Conservation (phyloP, 2,329 filamentous ascomycete genomes). For the Dactylonectria estremocensis region DNA sequence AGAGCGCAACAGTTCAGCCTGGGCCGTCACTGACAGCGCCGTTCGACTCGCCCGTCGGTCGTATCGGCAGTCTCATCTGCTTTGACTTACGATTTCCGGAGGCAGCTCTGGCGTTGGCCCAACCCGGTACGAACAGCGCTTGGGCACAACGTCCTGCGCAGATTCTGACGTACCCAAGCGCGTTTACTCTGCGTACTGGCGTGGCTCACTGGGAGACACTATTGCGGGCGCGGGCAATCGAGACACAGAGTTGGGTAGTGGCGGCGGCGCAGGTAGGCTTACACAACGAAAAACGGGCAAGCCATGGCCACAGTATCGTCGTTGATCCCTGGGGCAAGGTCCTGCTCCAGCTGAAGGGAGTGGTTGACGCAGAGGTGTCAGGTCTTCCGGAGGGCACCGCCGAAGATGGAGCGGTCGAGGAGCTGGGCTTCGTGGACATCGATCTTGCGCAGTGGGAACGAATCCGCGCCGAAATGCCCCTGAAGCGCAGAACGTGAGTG, state of each 20-base stretch:
- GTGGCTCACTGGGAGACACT: conserved; percentile 88
- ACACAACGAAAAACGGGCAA: conserved; percentile 82
- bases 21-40: conserved; percentile 77
- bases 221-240: conserved; percentile 85
- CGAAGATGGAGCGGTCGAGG: conserved; percentile 57
- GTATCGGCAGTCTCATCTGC: conserved; percentile 86
- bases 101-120: conserved; percentile 76
- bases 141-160: conserved; percentile 69
- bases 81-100: conserved; percentile 93
- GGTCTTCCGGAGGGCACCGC: conserved; percentile 37
- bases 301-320: conserved; percentile 90
- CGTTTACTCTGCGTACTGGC: conserved; percentile 91
- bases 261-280: conserved; percentile 85
- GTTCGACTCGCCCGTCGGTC: conserved; percentile 81
- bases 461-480: conserved; percentile 67
- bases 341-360: conserved; percentile 74
- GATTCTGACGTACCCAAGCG: conserved; percentile 88
- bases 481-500: conserved; percentile 67
- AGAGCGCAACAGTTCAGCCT: conserved; percentile 75
- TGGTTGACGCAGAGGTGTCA: conserved; percentile 57
- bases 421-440: conserved; percentile 70
- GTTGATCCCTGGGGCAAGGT: conserved; percentile 90
- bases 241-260: conserved; percentile 89
- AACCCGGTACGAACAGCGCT: conserved; percentile 51
- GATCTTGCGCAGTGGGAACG: conserved; percentile 63